Base-by-base conservation (phyloP, 139 green algal species). In the Chlamydomonas schloesseri region DNA sequence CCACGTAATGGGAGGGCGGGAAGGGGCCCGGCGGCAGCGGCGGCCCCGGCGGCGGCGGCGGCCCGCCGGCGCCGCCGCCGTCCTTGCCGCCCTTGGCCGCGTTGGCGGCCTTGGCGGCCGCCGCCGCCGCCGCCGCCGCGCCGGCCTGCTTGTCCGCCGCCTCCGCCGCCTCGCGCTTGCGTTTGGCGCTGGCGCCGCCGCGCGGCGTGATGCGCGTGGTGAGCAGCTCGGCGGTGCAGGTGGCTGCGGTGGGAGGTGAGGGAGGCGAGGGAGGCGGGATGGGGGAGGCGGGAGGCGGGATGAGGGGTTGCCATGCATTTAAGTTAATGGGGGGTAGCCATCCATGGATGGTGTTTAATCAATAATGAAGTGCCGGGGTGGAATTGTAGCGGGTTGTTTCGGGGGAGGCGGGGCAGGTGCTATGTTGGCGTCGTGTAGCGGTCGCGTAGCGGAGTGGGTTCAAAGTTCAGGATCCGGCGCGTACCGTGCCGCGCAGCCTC, bases 1-100 rank as follows among this genome's bases (percentile, higher is more conserved):
- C 53, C 11, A 87, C 55, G 76, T 96, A 96, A 69, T 96, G 86
- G 17, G 88, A 91, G 20, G 90, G 87, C 9, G 93, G 93, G 76
- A 96, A 94, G 36, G 90, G 86, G 0, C 73, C 76, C 10, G 71
- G 83, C 14, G 84, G 83, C 81, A 86, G 79, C 9, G 42, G 42
- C 42, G 42, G 42, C 42, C 42, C 42, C 42, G 42, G 42, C 42
- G 42, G 42, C n/a, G 65, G 18, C 4, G 77, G 77, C 20, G 36
- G 15, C 26, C 29, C 28, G 21, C 9, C 26, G 18, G 29, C 36
- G 17, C 58, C 34, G 60, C 17, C 57, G 33, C 58, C 36, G 26
- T 60, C 24, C 34, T 34, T 26, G 73, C 37, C 53, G 53, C 57
- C 18, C 20, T 58, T 64, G 75, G 57, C 46, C 67, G 28, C 34